phyloP scores from a whole-genome alignment of 1,139 yeast species.

The Lodderomyces theae region DNA sequence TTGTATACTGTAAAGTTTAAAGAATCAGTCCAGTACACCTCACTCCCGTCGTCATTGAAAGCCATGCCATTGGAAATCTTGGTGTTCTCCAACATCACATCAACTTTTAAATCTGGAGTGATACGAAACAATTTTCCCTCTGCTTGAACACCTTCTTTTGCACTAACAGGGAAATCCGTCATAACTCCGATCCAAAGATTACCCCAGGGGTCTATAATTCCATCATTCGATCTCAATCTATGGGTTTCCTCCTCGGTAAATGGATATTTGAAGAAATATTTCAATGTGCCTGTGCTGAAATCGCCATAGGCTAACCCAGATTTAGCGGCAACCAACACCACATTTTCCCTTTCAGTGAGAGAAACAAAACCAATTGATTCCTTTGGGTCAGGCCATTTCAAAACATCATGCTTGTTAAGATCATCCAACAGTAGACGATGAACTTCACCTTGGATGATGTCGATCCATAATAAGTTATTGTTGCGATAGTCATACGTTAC shows the following conservation, averaged over 20 bases:
- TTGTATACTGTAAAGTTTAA: slow-evolving; percentile 55
- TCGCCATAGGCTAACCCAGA: slow-evolving; percentile 54
- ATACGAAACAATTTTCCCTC: slow-evolving; percentile 47
- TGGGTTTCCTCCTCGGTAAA: slow-evolving; percentile 21
- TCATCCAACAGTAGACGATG: slow-evolving; percentile 40
- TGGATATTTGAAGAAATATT: slow-evolving; percentile 46
- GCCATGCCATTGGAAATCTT: slow-evolving; percentile 78
- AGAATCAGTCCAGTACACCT: slow-evolving; percentile 74
- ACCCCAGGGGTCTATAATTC: slow-evolving; percentile 67
- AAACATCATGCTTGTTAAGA: slow-evolving; percentile 32
- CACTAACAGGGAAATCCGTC: slow-evolving; percentile 48
- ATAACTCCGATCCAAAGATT: slow-evolving; percentile 73
- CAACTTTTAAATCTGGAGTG: slow-evolving; percentile 31
- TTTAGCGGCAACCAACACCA: slow-evolving; percentile 51
- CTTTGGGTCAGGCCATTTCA: slow-evolving; percentile 33
- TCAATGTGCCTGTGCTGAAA: slow-evolving; percentile 41
- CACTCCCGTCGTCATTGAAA: slow-evolving; percentile 51
- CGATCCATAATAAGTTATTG: slow-evolving; percentile 66
- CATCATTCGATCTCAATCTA: slow-evolving; percentile 68
- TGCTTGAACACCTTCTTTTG: slow-evolving; percentile 26
- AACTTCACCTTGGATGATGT: slow-evolving; percentile 57
- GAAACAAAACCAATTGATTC: slow-evolving; percentile 64
- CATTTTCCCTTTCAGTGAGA: slow-evolving; percentile 46
- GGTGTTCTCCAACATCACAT: slow-evolving; percentile 34
- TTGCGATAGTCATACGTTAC: slow-evolving; percentile 58